phyloP scores from a whole-genome alignment of 345 rosid genomes.

The Bruguiera gymnorhiza region DNA sequence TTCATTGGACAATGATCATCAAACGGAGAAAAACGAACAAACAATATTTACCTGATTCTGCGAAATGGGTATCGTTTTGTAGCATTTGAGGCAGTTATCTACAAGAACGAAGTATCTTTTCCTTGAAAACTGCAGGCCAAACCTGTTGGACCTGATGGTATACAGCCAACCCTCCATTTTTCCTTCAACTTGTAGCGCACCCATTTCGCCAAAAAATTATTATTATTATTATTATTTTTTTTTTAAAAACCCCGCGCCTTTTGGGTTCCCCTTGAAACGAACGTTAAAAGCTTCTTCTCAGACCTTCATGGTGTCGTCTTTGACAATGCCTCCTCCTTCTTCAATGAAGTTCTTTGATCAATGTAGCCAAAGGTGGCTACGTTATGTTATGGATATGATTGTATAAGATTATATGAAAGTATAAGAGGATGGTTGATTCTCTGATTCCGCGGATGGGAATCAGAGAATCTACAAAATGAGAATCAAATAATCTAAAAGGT shows the following conservation, averaged over 20 bases:
- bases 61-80: constrained; percentile 53
- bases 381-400: too few species aligned
- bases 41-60: constrained; percentile 43
- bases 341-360: too few species aligned
- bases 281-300: too few species aligned
- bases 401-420: neutral
- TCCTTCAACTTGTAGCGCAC: constrained; percentile 32
- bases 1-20: too few species aligned
- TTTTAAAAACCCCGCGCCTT: neutral
- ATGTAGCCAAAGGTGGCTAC: too few species aligned
- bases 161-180: constrained; percentile 94
- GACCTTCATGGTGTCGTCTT: too few species aligned
- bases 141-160: constrained; percentile 65
- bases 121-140: constrained; percentile 71
- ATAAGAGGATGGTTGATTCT: constrained; percentile 34
- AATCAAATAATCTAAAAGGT: neutral
- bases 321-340: too few species aligned
- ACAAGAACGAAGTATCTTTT: constrained; percentile 75
- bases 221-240: neutral
- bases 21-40: neutral
- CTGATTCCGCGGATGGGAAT: constrained; percentile 63
- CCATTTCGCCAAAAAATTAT: constrained; percentile 25
- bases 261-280: neutral
- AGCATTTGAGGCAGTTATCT: constrained; percentile 57
- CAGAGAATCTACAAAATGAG: constrained; percentile 52